Conservation (phyloP, 257 asterid species). For the Lavandula angustifolia region DNA sequence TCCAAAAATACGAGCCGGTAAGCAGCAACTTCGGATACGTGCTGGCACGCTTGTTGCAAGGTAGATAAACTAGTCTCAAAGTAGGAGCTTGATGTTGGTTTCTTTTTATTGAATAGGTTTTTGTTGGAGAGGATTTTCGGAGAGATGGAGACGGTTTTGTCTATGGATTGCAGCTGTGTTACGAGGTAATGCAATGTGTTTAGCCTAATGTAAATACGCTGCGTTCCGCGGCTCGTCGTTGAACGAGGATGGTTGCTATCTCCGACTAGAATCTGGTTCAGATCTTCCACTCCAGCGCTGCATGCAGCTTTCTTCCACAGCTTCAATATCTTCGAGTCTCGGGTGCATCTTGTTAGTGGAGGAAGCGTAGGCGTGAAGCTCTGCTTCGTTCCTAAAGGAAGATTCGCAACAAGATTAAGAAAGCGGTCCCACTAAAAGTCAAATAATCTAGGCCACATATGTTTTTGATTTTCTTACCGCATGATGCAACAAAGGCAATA, state of each 20-base stretch:
- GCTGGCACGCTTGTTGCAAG: constrained; percentile 52
- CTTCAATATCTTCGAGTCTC: constrained; percentile 67
- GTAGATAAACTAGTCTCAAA: constrained; percentile 55
- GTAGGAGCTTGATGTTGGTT: constrained; percentile 34
- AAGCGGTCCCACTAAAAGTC: too few species aligned
- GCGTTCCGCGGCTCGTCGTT: constrained; percentile 89
- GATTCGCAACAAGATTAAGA: background rate
- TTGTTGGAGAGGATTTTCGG: constrained; percentile 44
- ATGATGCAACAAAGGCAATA: constrained; percentile 64
- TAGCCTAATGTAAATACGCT: constrained; percentile 84
- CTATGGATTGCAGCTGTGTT: constrained; percentile 65
- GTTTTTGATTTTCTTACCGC: constrained; percentile 50
- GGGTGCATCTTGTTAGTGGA: constrained; percentile 76
- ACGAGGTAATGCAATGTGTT: constrained; percentile 74
- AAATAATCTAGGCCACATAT: too few species aligned
- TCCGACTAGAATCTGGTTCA: constrained; percentile 25
- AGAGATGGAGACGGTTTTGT: constrained; percentile 54
- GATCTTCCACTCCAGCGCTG: constrained; percentile 58
- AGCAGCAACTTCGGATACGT: constrained; percentile 83
- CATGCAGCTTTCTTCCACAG: constrained; percentile 82
- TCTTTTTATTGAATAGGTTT: constrained; percentile 27
- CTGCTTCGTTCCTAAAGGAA: constrained; percentile 67
- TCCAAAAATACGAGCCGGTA: constrained; percentile 75
- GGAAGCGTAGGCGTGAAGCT: constrained; percentile 82
- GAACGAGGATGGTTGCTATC: constrained; percentile 59